Evolutionary conservation across 2,329 filamentous ascomycete genomes (phyloP).

Genomic region (Hypoxylon sp.): DNA sequence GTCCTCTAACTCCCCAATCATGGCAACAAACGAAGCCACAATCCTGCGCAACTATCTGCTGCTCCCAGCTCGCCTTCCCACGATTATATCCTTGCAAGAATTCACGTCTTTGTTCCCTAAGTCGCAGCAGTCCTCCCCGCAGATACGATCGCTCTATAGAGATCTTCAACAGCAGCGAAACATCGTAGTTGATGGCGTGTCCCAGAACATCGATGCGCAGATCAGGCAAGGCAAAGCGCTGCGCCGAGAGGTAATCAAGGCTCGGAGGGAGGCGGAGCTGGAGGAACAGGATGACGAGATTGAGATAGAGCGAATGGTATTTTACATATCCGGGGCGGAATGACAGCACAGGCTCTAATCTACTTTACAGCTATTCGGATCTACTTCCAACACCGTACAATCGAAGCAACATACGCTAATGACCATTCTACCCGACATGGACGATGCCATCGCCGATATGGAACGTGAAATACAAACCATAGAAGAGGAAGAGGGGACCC

Average conservation of each 20-base stretch:
- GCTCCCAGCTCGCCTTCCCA: constrained; percentile 78
- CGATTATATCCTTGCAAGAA: constrained; percentile 78
- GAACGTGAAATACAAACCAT: constrained; percentile 76
- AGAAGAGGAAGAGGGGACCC: constrained; percentile 71
- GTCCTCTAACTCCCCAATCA: constrained; percentile 53
- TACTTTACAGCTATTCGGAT: constrained; percentile 69
- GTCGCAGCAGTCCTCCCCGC: constrained; percentile 72
- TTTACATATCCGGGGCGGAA: constrained; percentile 14
- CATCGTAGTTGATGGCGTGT: constrained; percentile 75
- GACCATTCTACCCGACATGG: constrained; percentile 77
- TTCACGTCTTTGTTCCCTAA: constrained; percentile 84
- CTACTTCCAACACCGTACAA: constrained; percentile 59
- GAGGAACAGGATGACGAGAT: constrained; percentile 72
- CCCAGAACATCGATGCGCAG: constrained; percentile 74
- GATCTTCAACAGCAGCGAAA: constrained; percentile 83
- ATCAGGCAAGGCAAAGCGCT: constrained; percentile 70
- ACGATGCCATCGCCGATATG: constrained; percentile 73
- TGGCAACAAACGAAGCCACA: constrained; percentile 80
- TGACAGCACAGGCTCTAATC: constrained; percentile 29
- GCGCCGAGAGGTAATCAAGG: constrained; percentile 68
- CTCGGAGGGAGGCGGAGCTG: constrained; percentile 65
- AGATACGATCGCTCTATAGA: constrained; percentile 79
- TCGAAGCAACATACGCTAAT: constrained; percentile 70
- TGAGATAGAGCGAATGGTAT: constrained; percentile 71
- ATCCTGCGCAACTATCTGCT: constrained; percentile 85